A percentile compares a stretch with the other conserved stretches of the same genome.
Conservation (phyloP, 108 stramenopile species). For the Discostella stelligeroides region DNA sequence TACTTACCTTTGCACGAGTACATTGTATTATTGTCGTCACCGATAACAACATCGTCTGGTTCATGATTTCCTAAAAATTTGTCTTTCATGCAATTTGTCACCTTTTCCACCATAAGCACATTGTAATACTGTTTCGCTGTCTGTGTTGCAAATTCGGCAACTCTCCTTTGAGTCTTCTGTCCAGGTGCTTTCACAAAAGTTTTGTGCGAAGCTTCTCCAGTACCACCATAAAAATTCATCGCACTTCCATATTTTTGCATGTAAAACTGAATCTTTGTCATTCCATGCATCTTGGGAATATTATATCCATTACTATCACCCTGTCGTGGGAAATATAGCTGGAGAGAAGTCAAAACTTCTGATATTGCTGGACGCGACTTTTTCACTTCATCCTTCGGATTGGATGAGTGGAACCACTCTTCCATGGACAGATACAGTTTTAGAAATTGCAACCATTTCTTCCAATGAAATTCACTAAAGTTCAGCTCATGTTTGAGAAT, state of each 20-base stretch:
- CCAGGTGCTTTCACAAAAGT: not conserved
- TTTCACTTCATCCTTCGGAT: not conserved
- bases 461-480: not conserved
- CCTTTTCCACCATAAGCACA: not conserved
- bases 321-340: not conserved
- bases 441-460: not conserved
- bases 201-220: conserved; percentile 2
- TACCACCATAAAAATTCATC: conserved; percentile 6
- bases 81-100: not conserved
- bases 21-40: too few species aligned
- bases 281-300: conserved; percentile 3
- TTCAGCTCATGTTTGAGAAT: not conserved
- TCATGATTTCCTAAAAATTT: not conserved
- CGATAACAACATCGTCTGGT: not conserved
- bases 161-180: not conserved
- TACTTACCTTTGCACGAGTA: too few species aligned
- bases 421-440: not conserved
- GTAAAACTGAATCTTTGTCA: not conserved
- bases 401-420: not conserved
- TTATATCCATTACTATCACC: not conserved
- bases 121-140: not conserved
- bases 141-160: conserved; percentile 1
- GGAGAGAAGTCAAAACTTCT: not conserved
- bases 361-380: not conserved
- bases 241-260: not conserved